Conservation (phyloP, 352 stramenopile genomes). For the Globisporangium heterothallicum region DNA sequence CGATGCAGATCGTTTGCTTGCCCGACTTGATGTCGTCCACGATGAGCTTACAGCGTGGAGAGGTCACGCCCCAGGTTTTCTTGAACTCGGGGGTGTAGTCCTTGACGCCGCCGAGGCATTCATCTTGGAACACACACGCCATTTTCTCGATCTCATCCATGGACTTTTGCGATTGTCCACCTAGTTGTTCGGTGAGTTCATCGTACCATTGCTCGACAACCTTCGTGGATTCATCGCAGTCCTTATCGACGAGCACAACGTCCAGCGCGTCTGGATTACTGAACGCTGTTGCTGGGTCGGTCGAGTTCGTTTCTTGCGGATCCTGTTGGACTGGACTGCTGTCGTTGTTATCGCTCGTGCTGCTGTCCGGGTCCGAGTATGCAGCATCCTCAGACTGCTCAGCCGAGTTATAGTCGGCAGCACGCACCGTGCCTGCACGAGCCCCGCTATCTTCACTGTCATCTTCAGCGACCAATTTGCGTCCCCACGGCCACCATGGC, state of each 20-base stretch:
- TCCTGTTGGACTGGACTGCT: not conserved
- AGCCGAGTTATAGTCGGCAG: not conserved
- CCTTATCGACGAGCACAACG: slow-evolving; percentile 23
- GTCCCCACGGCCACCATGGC: slow-evolving; percentile 10
- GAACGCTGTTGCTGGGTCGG: slow-evolving; percentile 1
- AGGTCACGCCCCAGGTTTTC: slow-evolving; percentile 27
- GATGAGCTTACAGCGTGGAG: slow-evolving; percentile 33
- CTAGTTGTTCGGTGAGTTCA: slow-evolving; percentile 23
- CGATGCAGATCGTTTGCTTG: slow-evolving; percentile 21
- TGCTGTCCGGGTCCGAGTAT: not conserved
- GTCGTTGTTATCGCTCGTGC: not conserved
- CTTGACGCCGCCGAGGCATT: slow-evolving; percentile 35
- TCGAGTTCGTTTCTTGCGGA: not conserved
- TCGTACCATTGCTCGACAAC: slow-evolving; percentile 36
- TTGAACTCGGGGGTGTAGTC: slow-evolving; percentile 46
- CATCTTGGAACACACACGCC: slow-evolving; percentile 42
- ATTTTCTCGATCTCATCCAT: slow-evolving; percentile 50
- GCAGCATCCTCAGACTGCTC: slow-evolving; percentile 2
- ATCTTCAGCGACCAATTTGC: not conserved
- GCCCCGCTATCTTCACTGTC: not conserved
- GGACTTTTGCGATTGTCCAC: slow-evolving; percentile 22
- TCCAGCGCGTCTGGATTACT: slow-evolving; percentile 16
- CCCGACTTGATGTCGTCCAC: slow-evolving; percentile 38
- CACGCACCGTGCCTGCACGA: slow-evolving; percentile 1
- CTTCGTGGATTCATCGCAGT: slow-evolving; percentile 17